Evolutionary conservation across 768 basidiomycete genomes (phyloP).

Genomic region (Kondoa malvinella): DNA sequence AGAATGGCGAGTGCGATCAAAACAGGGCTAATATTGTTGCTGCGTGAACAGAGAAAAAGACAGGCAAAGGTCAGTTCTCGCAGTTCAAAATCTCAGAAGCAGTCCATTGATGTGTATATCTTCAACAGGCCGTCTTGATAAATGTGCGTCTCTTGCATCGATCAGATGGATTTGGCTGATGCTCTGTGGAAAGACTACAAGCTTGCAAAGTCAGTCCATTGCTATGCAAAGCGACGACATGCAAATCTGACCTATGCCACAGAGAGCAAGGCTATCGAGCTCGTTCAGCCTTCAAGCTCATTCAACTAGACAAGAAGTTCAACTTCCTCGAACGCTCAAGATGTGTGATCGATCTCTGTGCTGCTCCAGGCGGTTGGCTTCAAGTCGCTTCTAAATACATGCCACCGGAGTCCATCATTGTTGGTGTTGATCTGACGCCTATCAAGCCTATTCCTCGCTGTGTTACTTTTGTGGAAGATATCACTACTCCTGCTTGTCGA

Average conservation of each 20-base stretch:
- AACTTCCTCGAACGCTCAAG: conserved; percentile 69
- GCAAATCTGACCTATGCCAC: neutral
- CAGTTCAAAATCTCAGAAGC: neutral
- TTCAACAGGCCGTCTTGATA: conserved; percentile 19
- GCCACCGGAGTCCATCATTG: conserved; percentile 25
- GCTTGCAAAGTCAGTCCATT: neutral
- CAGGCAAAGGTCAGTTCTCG: conserved; percentile 33
- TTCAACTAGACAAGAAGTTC: conserved; percentile 97
- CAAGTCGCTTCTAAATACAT: conserved; percentile 52
- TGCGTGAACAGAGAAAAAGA: conserved; percentile 86
- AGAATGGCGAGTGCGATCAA: neutral
- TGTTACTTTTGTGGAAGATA: conserved; percentile 79
- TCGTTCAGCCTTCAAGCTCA: conserved; percentile 97
- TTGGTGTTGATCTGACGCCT: conserved; percentile 86
- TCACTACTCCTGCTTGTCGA: conserved; percentile 80
- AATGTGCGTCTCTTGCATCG: conserved; percentile 13
- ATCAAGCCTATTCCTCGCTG: conserved; percentile 91
- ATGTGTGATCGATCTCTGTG: conserved; percentile 95
- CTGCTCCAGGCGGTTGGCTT: conserved; percentile 96
- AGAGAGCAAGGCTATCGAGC: conserved; percentile 94
- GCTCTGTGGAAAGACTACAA: neutral
- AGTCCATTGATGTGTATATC: neutral
- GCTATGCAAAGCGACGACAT: neutral
- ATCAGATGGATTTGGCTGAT: neutral
- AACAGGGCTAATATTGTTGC: conserved; percentile 25